A percentile compares a stretch with the other conserved stretches of the same genome.
phyloP scores from a whole-genome alignment of 208 protist species.

The Wallacemonas sp. region DNA sequence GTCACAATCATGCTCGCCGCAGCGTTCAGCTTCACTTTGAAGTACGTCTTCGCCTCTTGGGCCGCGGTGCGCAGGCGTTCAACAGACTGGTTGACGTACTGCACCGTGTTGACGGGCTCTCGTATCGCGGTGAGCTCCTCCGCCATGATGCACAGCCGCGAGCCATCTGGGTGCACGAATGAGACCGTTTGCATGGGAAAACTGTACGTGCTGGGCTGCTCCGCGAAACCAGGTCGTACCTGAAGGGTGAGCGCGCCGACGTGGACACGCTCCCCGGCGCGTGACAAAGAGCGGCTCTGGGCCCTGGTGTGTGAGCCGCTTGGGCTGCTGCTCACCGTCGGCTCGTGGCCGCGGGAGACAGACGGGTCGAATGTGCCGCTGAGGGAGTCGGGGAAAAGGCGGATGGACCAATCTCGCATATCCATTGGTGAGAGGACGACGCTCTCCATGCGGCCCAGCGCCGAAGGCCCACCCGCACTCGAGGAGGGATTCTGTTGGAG shows the following conservation, averaged over 20 bases:
- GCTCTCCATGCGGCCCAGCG: not conserved
- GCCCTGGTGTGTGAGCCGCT: no score
- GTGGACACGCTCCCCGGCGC: slow-evolving; percentile 11
- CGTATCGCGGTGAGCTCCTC: slow-evolving; percentile 29
- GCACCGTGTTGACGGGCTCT: slow-evolving; percentile 26
- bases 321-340: no score
- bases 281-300: not conserved
- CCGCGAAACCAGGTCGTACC: slow-evolving; percentile 24
- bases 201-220: slow-evolving; percentile 27
- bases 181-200: slow-evolving; percentile 46
- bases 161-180: slow-evolving; percentile 63
- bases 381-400: slow-evolving; percentile 10
- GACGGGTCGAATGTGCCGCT: not conserved
- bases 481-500: not conserved
- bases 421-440: slow-evolving; percentile 11
- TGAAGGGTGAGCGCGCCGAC: slow-evolving; percentile 34
- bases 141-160: slow-evolving; percentile 45
- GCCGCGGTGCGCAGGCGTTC: slow-evolving; percentile 24
- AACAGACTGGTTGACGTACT: slow-evolving; percentile 44
- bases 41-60: slow-evolving; percentile 39
- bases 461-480: not conserved
- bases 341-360: no score
- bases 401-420: not conserved
- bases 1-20: slow-evolving; percentile 49
- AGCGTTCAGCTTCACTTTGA: slow-evolving; percentile 48